Base-by-base conservation (phyloP, 345 rosid genomes). In the Linum usitatissimum region DNA sequence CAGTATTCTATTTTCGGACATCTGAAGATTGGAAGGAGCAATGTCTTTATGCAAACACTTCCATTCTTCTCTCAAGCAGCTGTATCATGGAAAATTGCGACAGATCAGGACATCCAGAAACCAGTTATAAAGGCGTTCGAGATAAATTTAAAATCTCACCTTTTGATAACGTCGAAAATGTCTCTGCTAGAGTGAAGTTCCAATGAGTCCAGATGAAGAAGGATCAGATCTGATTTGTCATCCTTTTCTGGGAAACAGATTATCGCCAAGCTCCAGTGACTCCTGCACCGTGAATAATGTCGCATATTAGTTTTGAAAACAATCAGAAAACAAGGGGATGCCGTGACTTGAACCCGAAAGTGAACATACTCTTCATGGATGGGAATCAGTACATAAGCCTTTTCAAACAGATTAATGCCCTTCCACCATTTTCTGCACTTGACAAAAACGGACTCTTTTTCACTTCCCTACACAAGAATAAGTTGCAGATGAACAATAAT, bases 351-450 rank as follows among this genome's bases (percentile, higher is more conserved):
- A 45, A 45, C 15, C 51, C 10, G 51, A 60, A 31, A 60, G 13
- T 39, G 13, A 61, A 78, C 98, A 77, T 78, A 93, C 97, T 84
- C 88, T 48, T 93, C 90, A 45, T 93, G 95, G 62, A 93, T 86
- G 45, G 99, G 99, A 71, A 93, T 83, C 64, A 93, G 70, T 57
- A 93, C 61, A 70, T 93, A 93, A 12, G 97, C 86, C 77, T 90
- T 93, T 63, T 83, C 83, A 70, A 93, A 93, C 55, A 93, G 71
- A 78, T 87, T 81, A 65, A 80, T 79, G 63, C 91, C 97, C 76
- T 77, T 87, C 99, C 96, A 93, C 99, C 99, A 93, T 73, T 96
- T 90, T 78, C 99, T 79, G 77, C 90, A 84, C 83, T 76, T 93
- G 55, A 72, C 65, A 78, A 87, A 90, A 70, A 60, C 68, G 49